Percentiles rank a stretch among this genome's conserved stretches.
Evolutionary conservation across 257 asterid species (phyloP).

Genomic region (Nicotiana benthamiana): DNA sequence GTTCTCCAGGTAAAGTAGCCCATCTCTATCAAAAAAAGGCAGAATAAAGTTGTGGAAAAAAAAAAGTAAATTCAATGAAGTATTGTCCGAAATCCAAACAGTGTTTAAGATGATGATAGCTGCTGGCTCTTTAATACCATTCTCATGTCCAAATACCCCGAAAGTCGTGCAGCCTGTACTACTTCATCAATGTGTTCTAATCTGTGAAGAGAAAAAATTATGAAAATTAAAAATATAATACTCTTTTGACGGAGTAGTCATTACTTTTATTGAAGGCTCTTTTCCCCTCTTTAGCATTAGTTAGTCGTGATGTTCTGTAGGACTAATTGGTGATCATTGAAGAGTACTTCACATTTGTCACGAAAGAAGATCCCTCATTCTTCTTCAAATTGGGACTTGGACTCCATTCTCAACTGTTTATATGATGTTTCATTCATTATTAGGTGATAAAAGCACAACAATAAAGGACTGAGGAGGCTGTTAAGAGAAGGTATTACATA

Average conservation of each 20-base stretch:
- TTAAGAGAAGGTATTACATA: neutral
- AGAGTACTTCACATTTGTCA: neutral
- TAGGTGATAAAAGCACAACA: neutral
- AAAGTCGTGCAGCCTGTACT: conserved; percentile 70
- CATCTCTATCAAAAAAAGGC: conserved; percentile 46
- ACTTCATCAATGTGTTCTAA: conserved; percentile 86
- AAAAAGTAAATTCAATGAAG: neutral
- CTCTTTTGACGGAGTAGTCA: neutral
- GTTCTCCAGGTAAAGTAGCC: conserved; percentile 92
- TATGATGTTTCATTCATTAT: neutral
- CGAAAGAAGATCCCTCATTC: neutral
- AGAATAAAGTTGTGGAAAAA: neutral
- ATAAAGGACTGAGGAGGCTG: neutral
- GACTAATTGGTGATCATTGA: neutral
- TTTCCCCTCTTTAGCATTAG: neutral
- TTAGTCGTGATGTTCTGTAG: neutral
- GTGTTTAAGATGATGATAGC: neutral
- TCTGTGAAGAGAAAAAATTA: conserved; percentile 29
- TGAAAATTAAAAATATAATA: neutral
- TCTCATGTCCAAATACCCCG: conserved; percentile 78
- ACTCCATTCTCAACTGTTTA: neutral
- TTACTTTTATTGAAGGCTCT: neutral
- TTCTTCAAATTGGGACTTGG: neutral
- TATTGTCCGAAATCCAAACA: neutral
- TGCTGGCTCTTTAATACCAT: conserved; percentile 29